Evolutionary conservation across 768 basidiomycete genomes (phyloP).

Genomic region (Mycena amicta): DNA sequence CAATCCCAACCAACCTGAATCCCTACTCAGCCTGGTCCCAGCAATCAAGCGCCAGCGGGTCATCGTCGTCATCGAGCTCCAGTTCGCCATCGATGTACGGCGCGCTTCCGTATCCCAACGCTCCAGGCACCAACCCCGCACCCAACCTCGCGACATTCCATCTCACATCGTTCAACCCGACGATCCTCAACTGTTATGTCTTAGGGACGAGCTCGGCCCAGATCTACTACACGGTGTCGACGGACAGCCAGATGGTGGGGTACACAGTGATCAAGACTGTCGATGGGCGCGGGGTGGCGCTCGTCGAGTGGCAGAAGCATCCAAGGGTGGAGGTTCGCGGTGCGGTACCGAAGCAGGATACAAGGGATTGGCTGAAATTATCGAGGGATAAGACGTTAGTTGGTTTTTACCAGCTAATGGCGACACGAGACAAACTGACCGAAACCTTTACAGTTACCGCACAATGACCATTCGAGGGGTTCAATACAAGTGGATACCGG

Average conservation of each 20-base stretch:
- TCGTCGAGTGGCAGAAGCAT: conserved; percentile 59
- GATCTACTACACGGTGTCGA: conserved; percentile 50
- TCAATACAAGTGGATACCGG: conserved; percentile 58
- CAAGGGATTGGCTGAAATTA: conserved; percentile 57
- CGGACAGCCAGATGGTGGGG: conserved; percentile 51
- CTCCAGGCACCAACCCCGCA: conserved; percentile 25
- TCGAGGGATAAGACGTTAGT: conserved; percentile 47
- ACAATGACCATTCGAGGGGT: conserved; percentile 54
- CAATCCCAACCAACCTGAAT: no score
- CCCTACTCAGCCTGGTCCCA: no score
- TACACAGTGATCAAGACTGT: conserved; percentile 56
- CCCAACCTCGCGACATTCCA: conserved; percentile 42
- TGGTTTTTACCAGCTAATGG: background rate
- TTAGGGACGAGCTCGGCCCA: conserved; percentile 49
- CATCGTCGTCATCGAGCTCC: no score
- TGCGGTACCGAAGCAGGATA: conserved; percentile 48
- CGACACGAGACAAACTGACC: background rate
- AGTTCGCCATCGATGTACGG: conserved; percentile 59
- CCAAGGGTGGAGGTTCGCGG: conserved; percentile 57
- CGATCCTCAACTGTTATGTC: conserved; percentile 57
- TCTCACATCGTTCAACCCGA: conserved; percentile 53
- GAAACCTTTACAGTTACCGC: conserved; percentile 38
- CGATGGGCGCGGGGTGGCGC: conserved; percentile 47
- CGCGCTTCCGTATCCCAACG: conserved; percentile 57
- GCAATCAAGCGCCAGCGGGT: no score